Base-by-base conservation (phyloP, 78 protist species). In the Dictyostelium capitatum region DNA sequence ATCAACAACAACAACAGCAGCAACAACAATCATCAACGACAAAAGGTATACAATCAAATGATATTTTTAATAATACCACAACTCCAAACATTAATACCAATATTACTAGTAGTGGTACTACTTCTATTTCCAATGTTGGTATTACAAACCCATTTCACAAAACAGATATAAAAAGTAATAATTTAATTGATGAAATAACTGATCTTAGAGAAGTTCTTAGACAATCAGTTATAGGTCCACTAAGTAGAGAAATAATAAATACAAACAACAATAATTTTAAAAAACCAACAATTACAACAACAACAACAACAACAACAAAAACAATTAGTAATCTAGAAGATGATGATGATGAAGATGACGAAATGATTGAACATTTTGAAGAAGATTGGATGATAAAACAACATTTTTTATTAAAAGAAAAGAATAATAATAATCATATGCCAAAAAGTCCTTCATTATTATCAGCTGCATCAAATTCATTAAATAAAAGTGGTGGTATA, bases 181-280 rank as follows among this genome's bases (percentile, higher is more conserved):
- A 87, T n/a, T 62, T 87, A 11, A 87, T 87, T 23, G 92, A 87
- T 65, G 92, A 87, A 32, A 87, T 87, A 23, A 56, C 84, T 10
- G 92, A 87, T 77, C 53, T 87, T 14, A 62, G 92, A 50, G 83
- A 87, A 17, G 92, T 87, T 3, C 19, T 87, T 7, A 37, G 83
- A 64, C 75, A 77, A 64, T 87, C 92, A 2, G 83, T 77, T 6
- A 87, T 87, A 17, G 92, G 92, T 8, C 92, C 92, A 8, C 9
- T 77, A n/a, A 57, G 78, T 15, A 20, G 92, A 46, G 92, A 77
- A 59, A 65, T 87, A 1, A 28, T 87, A 54, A 30, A 30, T 54
- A 54, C 56, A 32, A 65, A 30, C 46, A 65, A 65, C 69, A 59
- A 23, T 37, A 37, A 37, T 37, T 37, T 37, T 37, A 37, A 37